These are phyloP conservation scores for Parathielavia hyrcaniae DNA, from an alignment of 495 filamentous ascomycete genomes.

Conservation along the genomic window DNA sequence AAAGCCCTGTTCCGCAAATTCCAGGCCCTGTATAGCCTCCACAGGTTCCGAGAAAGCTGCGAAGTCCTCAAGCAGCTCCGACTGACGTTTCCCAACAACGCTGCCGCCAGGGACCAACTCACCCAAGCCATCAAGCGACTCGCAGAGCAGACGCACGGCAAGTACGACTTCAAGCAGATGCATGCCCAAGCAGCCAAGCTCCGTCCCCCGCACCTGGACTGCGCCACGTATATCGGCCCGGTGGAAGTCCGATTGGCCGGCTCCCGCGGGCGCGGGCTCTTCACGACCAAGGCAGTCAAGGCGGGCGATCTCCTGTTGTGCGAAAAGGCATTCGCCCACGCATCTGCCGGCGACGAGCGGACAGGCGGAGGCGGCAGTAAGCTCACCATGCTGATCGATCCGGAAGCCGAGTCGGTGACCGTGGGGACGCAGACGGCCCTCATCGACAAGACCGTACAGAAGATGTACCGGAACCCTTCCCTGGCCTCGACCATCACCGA, in stretches of 20 bases:
- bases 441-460: slow-evolving; percentile 37
- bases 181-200: slow-evolving; percentile 31
- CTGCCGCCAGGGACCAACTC: slow-evolving; percentile 27
- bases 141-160: slow-evolving; percentile 31
- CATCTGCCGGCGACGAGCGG: slow-evolving; percentile 15
- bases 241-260: slow-evolving; percentile 28
- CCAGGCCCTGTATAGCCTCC: slow-evolving; percentile 43
- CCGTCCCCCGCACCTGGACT: slow-evolving; percentile 39
- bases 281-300: slow-evolving; percentile 37
- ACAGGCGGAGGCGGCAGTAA: not conserved
- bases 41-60: slow-evolving; percentile 32
- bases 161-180: slow-evolving; percentile 43
- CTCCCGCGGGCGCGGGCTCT: slow-evolving; percentile 1
- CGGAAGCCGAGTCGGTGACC: slow-evolving; percentile 22
- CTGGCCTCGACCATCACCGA: slow-evolving; percentile 32
- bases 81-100: slow-evolving; percentile 30
- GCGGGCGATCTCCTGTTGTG: slow-evolving; percentile 50
- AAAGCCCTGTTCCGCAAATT: slow-evolving; percentile 46
- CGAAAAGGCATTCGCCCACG: slow-evolving; percentile 51
- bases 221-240: slow-evolving; percentile 39
- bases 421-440: slow-evolving; percentile 38
- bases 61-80: slow-evolving; percentile 24
- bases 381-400: slow-evolving; percentile 33
- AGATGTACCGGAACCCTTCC: slow-evolving; percentile 43
- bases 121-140: slow-evolving; percentile 28